Base-by-base conservation (phyloP, 371 early-diverging fungal species). In the Quaeritorhiza haematococci region DNA sequence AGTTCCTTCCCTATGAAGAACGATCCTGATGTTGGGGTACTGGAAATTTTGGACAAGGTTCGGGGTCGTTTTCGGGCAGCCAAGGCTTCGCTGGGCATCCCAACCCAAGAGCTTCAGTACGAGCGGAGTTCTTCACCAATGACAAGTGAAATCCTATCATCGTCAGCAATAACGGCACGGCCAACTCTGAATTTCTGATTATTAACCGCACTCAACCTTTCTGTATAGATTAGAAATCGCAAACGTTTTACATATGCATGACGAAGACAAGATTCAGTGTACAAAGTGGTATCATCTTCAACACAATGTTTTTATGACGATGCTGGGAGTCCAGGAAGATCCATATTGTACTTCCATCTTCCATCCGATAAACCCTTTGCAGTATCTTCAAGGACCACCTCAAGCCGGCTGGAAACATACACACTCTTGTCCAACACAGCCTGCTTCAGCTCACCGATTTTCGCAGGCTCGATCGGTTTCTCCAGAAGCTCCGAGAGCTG, bases 401-500 rank as follows among this genome's bases (percentile, higher is more conserved):
- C 87, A 42, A 87, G 66, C 53, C 94, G 74, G 35, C 66, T 60
- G 21, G 72, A 74, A 30, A 91, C 90, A 64, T 92, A 94, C 1
- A 82, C 86, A 8, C 83, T 82, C 72, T 91, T 92, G 70, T 94
- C 88, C 33, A 91, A 62, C 1, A 94, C 88, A 17, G 24, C 71
- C 59, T 89, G 86, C 59, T 86, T 83, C 67, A 90, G 60, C 56
- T 85, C 84, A 19, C 82, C 73, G 61, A 92, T 89, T 57, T 84
- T 84, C 27, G 83, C 85, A 19, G 78, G 73, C 55, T 87, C 88
- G 32, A 52, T 68, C 1, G 90, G 89, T 55, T 84, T 82, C 69
- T 96, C 96, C 32, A 96, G 65, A 33, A 96, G 67, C 65, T 87
- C 95, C 28, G 87, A 86, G 42, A 98, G 75, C 50, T 86, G 82